phyloP scores from a whole-genome alignment of 345 rosid species.

The Salix exigua region DNA sequence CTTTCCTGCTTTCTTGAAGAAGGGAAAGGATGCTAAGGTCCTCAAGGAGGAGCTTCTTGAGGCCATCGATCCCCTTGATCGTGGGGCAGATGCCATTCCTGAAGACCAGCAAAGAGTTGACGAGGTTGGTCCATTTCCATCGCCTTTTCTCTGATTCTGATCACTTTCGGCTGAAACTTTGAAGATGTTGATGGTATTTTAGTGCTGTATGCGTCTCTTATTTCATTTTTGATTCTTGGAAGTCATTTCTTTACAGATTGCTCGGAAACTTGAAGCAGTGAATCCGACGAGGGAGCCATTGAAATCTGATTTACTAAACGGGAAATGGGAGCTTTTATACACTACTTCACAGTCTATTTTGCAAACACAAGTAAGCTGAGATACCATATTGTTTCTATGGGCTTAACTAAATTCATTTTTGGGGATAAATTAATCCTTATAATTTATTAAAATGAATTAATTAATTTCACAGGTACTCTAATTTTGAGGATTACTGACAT shows the following conservation, averaged over 20 bases:
- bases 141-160: background rate
- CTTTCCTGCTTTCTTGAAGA: slow-evolving; percentile 71
- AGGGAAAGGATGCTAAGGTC: slow-evolving; percentile 48
- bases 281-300: slow-evolving; percentile 74
- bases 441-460: no score
- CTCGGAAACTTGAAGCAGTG: slow-evolving; percentile 71
- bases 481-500: no score
- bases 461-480: no score
- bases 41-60: slow-evolving; percentile 72
- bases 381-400: background rate
- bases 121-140: slow-evolving; percentile 37
- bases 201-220: background rate
- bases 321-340: slow-evolving; percentile 92
- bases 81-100: slow-evolving; percentile 73
- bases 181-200: background rate
- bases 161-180: no score
- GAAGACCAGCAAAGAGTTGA: slow-evolving; percentile 76
- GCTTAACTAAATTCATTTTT: no score
- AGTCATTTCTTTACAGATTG: slow-evolving; percentile 43
- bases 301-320: slow-evolving; percentile 65
- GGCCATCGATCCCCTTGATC: slow-evolving; percentile 64
- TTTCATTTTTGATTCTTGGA: background rate
- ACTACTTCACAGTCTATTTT: slow-evolving; percentile 82
- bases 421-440: no score
- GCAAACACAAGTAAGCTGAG: slow-evolving; percentile 57